Percentiles rank a stretch among this genome's conserved stretches.
These are phyloP conservation scores for Podaxis sp. DNA, from an alignment of 768 basidiomycete genomes.

Conservation along the genomic window DNA sequence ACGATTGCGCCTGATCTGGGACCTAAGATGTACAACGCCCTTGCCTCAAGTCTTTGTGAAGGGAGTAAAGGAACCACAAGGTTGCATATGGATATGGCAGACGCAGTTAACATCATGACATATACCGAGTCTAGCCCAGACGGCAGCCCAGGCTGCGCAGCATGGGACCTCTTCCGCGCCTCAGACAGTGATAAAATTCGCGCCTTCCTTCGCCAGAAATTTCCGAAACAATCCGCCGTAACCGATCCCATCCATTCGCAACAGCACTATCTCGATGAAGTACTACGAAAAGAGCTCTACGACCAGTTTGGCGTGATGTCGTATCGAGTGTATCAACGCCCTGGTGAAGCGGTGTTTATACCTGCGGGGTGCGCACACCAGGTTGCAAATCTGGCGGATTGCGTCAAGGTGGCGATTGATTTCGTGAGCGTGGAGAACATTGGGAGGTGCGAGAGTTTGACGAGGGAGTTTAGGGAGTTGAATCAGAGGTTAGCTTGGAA, in stretches of 20 bases:
- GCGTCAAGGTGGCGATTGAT: slow-evolving; percentile 93
- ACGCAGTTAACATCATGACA: slow-evolving; percentile 91
- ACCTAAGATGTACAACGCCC: slow-evolving; percentile 95
- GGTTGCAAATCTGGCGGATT: slow-evolving; percentile 92
- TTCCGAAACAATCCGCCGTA: slow-evolving; percentile 11
- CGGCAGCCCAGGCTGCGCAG: slow-evolving; percentile 75
- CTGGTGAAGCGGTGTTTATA: slow-evolving; percentile 93
- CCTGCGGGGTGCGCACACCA: slow-evolving; percentile 94
- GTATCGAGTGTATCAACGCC: slow-evolving; percentile 84
- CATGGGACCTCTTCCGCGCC: slow-evolving; percentile 88
- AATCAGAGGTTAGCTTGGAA: slow-evolving; percentile 91
- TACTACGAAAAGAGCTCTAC: slow-evolving; percentile 64
- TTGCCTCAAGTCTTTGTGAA: slow-evolving; percentile 62
- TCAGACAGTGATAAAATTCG: slow-evolving; percentile 81
- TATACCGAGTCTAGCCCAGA: slow-evolving; percentile 58
- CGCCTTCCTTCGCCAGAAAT: slow-evolving; percentile 63
- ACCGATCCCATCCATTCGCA: slow-evolving; percentile 91
- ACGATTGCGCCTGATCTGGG: slow-evolving; percentile 80
- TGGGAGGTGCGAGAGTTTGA: slow-evolving; percentile 78
- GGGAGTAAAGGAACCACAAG: slow-evolving; percentile 85
- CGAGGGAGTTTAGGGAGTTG: slow-evolving; percentile 86
- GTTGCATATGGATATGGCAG: slow-evolving; percentile 93
- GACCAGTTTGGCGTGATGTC: slow-evolving; percentile 71
- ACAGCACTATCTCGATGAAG: slow-evolving; percentile 77
- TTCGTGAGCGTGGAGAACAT: slow-evolving; percentile 96